Evolutionary conservation across 257 asterid species (phyloP).

Genomic region (Solanum lycopersicoides): DNA sequence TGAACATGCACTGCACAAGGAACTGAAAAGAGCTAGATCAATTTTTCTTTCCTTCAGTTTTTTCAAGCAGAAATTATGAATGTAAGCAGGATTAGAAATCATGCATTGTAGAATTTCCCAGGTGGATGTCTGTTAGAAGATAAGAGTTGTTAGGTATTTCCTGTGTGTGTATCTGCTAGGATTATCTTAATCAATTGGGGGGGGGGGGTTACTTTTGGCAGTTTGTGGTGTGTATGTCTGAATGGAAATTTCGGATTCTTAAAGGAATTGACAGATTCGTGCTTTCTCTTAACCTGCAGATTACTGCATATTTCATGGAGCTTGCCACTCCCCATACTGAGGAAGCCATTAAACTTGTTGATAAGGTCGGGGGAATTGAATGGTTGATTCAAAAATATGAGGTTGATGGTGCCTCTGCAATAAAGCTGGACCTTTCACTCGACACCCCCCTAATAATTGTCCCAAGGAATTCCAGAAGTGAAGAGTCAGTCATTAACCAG

Average conservation of each 20-base stretch:
- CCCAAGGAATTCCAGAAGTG: conserved; percentile 84
- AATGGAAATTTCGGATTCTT: background rate
- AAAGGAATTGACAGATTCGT: background rate
- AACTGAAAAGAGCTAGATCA: background rate
- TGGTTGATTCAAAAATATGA: conserved; percentile 96
- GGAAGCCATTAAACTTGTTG: conserved; percentile 91
- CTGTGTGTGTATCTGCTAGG: background rate
- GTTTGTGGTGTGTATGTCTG: background rate
- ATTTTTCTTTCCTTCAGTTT: background rate
- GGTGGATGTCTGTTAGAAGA: background rate
- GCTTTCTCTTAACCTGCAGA: conserved; percentile 32
- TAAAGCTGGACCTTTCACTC: conserved; percentile 87
- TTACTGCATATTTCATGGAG: conserved; percentile 91
- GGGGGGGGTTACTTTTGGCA: background rate
- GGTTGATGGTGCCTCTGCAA: conserved; percentile 94
- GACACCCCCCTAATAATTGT: conserved; percentile 89
- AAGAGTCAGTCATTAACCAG: conserved; percentile 57
- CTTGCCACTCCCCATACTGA: conserved; percentile 96
- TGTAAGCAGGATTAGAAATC: background rate
- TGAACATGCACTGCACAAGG: background rate
- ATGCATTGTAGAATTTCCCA: background rate
- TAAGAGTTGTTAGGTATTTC: background rate
- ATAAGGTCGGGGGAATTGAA: conserved; percentile 98
- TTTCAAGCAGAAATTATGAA: background rate
- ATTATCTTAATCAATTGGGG: background rate